phyloP scores from a whole-genome alignment of 345 rosid genomes.

The Punica granatum region DNA sequence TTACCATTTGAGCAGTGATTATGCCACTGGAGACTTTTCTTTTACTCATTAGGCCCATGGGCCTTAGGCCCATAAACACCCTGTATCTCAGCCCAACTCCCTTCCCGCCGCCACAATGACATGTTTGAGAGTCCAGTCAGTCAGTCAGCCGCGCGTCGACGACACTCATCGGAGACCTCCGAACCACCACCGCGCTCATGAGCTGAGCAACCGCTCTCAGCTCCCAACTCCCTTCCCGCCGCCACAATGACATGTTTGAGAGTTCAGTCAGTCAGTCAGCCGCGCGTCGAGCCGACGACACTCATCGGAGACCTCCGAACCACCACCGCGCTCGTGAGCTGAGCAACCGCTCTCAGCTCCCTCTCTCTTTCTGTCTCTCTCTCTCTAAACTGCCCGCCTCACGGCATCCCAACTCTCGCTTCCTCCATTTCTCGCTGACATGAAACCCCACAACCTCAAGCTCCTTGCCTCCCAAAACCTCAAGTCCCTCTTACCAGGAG shows the following conservation, averaged over 20 bases:
- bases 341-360: not conserved
- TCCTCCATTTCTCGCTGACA: conserved; percentile 5
- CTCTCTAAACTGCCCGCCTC: no score
- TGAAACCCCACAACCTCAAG: conserved; percentile 24
- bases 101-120: not conserved
- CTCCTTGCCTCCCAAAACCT: conserved; percentile 7
- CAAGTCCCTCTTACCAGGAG: conserved; percentile 8
- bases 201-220: not conserved
- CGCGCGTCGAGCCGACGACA: not conserved
- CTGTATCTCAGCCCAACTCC: no score
- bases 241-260: not conserved
- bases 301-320: not conserved
- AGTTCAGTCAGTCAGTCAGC: not conserved
- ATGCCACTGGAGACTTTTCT: no score
- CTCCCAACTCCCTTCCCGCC: not conserved
- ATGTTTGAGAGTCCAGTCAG: not conserved
- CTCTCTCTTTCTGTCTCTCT: no score
- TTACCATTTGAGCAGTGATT: no score
- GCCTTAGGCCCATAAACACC: no score
- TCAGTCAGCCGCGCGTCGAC: not conserved
- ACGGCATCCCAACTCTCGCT: not conserved
- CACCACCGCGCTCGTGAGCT: not conserved
- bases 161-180: not conserved
- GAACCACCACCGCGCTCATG: not conserved
- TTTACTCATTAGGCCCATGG: no score